Evolutionary conservation across 192 early-diverging fungal genomes (phyloP), one percentile per base, ranked within the genome.

Genomic region (Coemansia erecta): DNA sequence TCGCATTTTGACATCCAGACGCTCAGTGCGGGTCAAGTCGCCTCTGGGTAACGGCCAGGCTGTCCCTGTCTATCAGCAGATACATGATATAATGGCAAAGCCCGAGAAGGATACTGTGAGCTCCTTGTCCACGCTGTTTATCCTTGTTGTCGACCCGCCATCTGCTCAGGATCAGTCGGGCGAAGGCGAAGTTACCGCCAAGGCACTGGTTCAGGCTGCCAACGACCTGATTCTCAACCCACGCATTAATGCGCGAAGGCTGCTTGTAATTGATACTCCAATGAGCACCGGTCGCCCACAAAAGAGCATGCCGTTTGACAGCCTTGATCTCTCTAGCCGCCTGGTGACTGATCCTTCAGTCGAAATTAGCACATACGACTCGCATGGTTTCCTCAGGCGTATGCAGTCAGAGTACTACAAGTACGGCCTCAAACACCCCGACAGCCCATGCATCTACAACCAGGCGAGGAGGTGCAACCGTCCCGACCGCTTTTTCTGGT

Each of bases 401-500:
- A 70, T 70, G 68, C 68, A 70, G 37, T 33, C n/a, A 11, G 56
- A 70, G 33, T 58, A 60, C 8, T 70, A 70, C 37, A 70, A 70
- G 31, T 70, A 64, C 50, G 68, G 68, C 4, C 37, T 70, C 21
- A 48, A 56, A 3, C 56, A 55, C 33, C 50, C 60, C 4, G 44
- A 70, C 39, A 41, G 41, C 45, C 47, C 68, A 8, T 70, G 68
- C 24, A 23, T 70, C 0, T 18, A 56, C 21, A 60, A 35, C 43
- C 17, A 59, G 46, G n/a, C 15, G 1, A 63, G 39, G 0, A 39
- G 40, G 28, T 70, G 68, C 39, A 40, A 17, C 0, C 10, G 23
- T 11, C 68, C 68, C n/a, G 68, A 70, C 18, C 48, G 68, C 43
- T 70, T 70, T 31, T 70, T 70, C 53, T 70, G 68, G 68, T 70